Evolutionary conservation across 2,329 filamentous ascomycete genomes (phyloP), one percentile per base, ranked within the genome.

Genomic region (Setomelanomma holmii): DNA sequence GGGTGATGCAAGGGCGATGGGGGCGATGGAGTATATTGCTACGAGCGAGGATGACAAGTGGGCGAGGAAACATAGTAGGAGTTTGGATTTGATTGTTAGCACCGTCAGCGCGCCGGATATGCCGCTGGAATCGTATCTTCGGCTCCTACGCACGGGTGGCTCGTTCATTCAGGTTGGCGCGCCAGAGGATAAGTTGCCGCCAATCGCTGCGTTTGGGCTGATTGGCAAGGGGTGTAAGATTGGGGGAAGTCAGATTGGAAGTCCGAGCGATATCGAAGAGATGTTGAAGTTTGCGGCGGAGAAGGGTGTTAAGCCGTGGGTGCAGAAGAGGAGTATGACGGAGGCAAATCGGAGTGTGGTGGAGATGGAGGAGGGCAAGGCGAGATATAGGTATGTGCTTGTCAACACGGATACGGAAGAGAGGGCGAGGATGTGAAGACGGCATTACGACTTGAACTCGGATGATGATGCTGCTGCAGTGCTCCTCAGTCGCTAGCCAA

Each of bases 91-190:
- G 10, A 85, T 87, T 63, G 73, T 88, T 53, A 83, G 75, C 49
- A 87, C 85, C 1, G 81, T 86, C 12, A 84, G 82, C 2, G 77
- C 73, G 5, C 78, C 81, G 2, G 79, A 84, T 14, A 88, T 90
- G 86, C 87, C 87, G 0, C 67, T 90, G 8, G 69, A 76, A 30
- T 76, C 82, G 22, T 91, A 90, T 69, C 76, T 92, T 45, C 65
- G 76, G 7, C 77, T 91, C 8, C 76, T 90, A 16, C 79, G 82
- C 48, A 76, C 80, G 2, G 81, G 84, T 36, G 88, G 88, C 1
- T 77, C 78, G 4, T 87, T 89, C 64, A 82, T 89, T 49, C 86
- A 89, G 68, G 81, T 91, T 41, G 88, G 87, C 6, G 84, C 84
- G 2, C 88, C 89, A 0, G 89, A 91, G 66, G 75, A 78, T 68